Conservation (phyloP, 257 asterid genomes). For the Agastache rugosa region DNA sequence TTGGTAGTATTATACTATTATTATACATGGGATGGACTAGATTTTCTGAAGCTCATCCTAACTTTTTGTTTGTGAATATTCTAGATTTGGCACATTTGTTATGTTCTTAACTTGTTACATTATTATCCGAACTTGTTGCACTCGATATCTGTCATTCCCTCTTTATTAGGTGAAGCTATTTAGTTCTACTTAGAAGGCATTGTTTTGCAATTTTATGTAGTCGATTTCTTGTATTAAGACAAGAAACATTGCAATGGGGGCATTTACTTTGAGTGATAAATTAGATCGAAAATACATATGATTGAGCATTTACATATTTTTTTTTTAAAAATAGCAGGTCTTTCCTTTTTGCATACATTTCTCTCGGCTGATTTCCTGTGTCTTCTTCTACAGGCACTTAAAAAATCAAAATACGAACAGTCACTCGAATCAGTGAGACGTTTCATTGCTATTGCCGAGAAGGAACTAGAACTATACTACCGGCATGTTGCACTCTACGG, state of each 20-base stretch:
- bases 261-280: too few relatives aligned
- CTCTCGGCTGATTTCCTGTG: not conserved
- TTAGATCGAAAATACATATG: too few relatives aligned
- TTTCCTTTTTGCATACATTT: not conserved
- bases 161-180: too few relatives aligned
- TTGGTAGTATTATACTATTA: not conserved
- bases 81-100: not conserved
- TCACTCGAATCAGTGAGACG: constrained; percentile 87
- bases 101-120: too few relatives aligned
- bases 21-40: not conserved
- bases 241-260: too few relatives aligned
- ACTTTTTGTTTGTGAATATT: not conserved
- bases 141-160: not conserved
- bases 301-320: too few relatives aligned
- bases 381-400: constrained; percentile 69
- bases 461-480: constrained; percentile 87
- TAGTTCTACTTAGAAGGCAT: too few relatives aligned
- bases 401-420: constrained; percentile 87
- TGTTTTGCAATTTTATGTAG: too few relatives aligned
- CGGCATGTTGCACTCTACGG: constrained; percentile 87
- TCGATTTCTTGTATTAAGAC: too few relatives aligned
- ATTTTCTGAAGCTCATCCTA: not conserved
- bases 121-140: not conserved
- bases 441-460: constrained; percentile 85
- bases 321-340: too few relatives aligned